A percentile compares a stretch with the other conserved stretches of the same genome.
These are phyloP conservation scores for Poa pratensis DNA, from an alignment of 176 grass and related monocot genomes.

Conservation along the genomic window DNA sequence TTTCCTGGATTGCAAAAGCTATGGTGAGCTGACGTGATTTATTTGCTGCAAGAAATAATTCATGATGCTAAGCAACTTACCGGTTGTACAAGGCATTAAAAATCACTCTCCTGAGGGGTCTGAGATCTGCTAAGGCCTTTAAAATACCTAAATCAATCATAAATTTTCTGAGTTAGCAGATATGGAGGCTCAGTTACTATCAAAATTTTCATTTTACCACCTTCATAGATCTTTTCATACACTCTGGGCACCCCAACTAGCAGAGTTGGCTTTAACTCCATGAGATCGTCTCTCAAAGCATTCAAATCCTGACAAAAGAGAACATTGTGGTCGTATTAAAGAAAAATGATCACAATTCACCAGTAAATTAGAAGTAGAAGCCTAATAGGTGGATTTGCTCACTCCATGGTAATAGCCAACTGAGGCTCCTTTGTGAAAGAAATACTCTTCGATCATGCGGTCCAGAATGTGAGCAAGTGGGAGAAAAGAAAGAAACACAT, in stretches of 20 bases:
- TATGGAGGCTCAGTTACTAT: slow-evolving; percentile 12
- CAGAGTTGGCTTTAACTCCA: slow-evolving; percentile 91
- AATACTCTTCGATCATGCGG: slow-evolving; percentile 95
- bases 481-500: slow-evolving; percentile 97
- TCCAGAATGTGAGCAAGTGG: slow-evolving; percentile 98
- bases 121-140: slow-evolving; percentile 81
- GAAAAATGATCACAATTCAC: not conserved
- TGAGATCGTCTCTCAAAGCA: slow-evolving; percentile 88
- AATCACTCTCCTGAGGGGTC: slow-evolving; percentile 90
- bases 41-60: slow-evolving; percentile 42
- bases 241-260: slow-evolving; percentile 96
- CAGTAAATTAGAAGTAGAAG: slow-evolving; percentile 14
- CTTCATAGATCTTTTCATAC: slow-evolving; percentile 94
- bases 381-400: slow-evolving; percentile 43
- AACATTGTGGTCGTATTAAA: slow-evolving; percentile 29
- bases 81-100: slow-evolving; percentile 93
- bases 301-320: slow-evolving; percentile 65
- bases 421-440: slow-evolving; percentile 94
- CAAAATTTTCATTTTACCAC: slow-evolving; percentile 47
- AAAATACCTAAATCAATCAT: slow-evolving; percentile 69
- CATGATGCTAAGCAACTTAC: slow-evolving; percentile 56
- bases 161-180: slow-evolving; percentile 27
- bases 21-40: slow-evolving; percentile 32
- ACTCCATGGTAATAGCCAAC: slow-evolving; percentile 98
- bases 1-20: slow-evolving; percentile 67